Evolutionary conservation across 2,329 filamentous ascomycete species (phyloP).

Genomic region (Atkinsonella hypoxylon): DNA sequence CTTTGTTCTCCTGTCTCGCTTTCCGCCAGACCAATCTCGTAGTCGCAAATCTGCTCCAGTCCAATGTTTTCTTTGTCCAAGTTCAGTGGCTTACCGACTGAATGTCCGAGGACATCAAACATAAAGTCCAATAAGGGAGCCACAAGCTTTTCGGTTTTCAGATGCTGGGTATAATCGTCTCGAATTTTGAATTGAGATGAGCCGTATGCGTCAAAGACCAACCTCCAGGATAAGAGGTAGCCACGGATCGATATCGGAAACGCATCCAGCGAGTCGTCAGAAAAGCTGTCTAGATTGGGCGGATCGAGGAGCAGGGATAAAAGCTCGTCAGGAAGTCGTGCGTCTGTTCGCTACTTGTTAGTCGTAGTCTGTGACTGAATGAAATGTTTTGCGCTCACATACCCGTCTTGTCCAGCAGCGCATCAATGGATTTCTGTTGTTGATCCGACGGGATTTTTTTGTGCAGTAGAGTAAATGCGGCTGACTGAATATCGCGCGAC

Average conservation of each 20-base stretch:
- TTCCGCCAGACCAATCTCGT: slow-evolving; percentile 39
- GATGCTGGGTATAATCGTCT: slow-evolving; percentile 63
- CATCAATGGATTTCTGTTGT: slow-evolving; percentile 71
- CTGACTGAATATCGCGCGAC: slow-evolving; percentile 63
- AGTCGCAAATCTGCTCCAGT: slow-evolving; percentile 40
- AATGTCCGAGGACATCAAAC: slow-evolving; percentile 76
- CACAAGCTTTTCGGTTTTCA: slow-evolving; percentile 64
- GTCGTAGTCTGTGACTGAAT: neutral
- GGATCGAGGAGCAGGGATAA: slow-evolving; percentile 72
- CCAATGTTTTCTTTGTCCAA: slow-evolving; percentile 56
- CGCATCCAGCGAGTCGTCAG: slow-evolving; percentile 51
- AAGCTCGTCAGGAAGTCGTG: slow-evolving; percentile 70
- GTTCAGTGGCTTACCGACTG: slow-evolving; percentile 59
- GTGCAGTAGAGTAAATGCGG: slow-evolving; percentile 71
- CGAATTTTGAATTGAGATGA: slow-evolving; percentile 73
- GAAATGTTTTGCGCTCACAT: slow-evolving; percentile 8
- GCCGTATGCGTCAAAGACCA: slow-evolving; percentile 77
- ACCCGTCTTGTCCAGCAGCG: slow-evolving; percentile 55
- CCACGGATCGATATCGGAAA: slow-evolving; percentile 61
- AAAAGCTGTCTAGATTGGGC: slow-evolving; percentile 56
- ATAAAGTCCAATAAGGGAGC: slow-evolving; percentile 61
- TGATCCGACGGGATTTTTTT: slow-evolving; percentile 66
- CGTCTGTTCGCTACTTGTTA: slow-evolving; percentile 27
- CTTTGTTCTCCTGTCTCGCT: slow-evolving; percentile 56
- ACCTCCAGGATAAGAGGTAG: slow-evolving; percentile 80